These are phyloP conservation scores for Carallia brachiata DNA, from an alignment of 345 rosid genomes.

Conservation along the genomic window DNA sequence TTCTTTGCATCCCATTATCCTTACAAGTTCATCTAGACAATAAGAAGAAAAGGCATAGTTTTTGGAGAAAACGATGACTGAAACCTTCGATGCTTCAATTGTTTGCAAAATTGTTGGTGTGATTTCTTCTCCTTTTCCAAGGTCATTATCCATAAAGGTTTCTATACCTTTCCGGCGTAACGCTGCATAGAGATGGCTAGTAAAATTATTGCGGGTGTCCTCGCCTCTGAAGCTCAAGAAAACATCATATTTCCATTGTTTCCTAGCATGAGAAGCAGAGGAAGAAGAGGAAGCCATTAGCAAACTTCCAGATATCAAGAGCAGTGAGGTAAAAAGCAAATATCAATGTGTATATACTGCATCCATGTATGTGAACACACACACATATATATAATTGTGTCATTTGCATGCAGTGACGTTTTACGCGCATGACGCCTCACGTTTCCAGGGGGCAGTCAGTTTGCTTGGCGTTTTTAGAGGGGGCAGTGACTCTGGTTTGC, in stretches of 20 bases:
- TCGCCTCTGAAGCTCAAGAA: slow-evolving; percentile 22
- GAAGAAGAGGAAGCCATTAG: neutral
- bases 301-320: too few relatives aligned
- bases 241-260: slow-evolving; percentile 11
- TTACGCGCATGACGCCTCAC: too few relatives aligned
- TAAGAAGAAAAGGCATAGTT: slow-evolving; percentile 9
- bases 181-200: slow-evolving; percentile 5
- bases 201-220: slow-evolving; percentile 17
- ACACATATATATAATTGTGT: too few relatives aligned
- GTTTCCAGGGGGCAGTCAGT: too few relatives aligned
- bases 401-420: too few relatives aligned
- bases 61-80: slow-evolving; percentile 5
- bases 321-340: too few relatives aligned
- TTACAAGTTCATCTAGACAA: slow-evolving; percentile 15
- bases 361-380: too few relatives aligned
- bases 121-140: slow-evolving; percentile 6
- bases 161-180: neutral
- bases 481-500: too few relatives aligned
- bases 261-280: neutral
- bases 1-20: slow-evolving; percentile 4
- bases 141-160: slow-evolving; percentile 10
- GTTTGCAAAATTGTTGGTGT: neutral
- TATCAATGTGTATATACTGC: too few relatives aligned
- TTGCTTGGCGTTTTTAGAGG: too few relatives aligned
- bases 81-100: neutral